Evolutionary conservation across 345 rosid genomes (phyloP).

Genomic region (Mangifera indica): DNA sequence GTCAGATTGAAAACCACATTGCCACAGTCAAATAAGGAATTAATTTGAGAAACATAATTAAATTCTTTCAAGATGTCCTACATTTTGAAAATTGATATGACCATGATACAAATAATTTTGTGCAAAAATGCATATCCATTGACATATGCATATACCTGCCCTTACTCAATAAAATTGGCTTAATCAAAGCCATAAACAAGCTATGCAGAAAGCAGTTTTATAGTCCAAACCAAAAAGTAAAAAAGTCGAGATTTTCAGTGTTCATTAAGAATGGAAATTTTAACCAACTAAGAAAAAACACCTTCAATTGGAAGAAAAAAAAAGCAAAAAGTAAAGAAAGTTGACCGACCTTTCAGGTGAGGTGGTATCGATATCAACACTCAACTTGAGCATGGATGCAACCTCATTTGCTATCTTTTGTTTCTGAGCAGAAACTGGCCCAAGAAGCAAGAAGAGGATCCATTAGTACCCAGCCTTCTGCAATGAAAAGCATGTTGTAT

Average conservation of each 20-base stretch:
- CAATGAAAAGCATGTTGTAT: conserved; percentile 13
- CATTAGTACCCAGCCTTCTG: conserved; percentile 24
- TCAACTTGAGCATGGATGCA: conserved; percentile 79
- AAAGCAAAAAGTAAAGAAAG: not conserved
- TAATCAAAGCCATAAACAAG: not conserved
- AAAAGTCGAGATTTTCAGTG: not conserved
- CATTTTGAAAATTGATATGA: not conserved
- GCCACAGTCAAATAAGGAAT: conserved; percentile 7
- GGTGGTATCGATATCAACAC: conserved; percentile 74
- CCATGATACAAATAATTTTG: not conserved
- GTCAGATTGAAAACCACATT: conserved; percentile 17
- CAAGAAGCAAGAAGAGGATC: conserved; percentile 24
- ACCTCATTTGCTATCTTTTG: conserved; percentile 88
- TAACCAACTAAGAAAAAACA: not conserved
- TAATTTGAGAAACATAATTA: not conserved
- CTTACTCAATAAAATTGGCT: not conserved
- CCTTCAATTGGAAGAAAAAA: not conserved
- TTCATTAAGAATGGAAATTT: not conserved
- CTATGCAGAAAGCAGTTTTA: not conserved
- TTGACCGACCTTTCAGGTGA: conserved; percentile 66
- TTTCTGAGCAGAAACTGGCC: conserved; percentile 80
- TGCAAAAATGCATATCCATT: not conserved
- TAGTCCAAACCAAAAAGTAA: not conserved
- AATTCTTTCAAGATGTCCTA: not conserved
- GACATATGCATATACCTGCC: not conserved